These are phyloP conservation scores for Glarea lozoyensis DNA, from an alignment of 495 filamentous ascomycete species.

Conservation along the genomic window DNA sequence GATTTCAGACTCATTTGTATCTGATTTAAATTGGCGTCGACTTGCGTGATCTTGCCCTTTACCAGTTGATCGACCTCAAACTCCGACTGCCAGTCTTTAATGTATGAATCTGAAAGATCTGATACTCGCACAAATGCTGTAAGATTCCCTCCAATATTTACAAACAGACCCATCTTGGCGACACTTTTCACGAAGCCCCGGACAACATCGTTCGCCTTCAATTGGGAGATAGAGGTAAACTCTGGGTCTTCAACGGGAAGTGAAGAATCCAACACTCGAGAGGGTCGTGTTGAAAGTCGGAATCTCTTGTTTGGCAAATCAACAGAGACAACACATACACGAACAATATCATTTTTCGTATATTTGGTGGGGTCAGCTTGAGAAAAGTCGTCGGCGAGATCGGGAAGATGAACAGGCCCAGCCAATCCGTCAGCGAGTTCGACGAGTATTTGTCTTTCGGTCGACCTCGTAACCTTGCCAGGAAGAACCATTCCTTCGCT, in stretches of 20 bases:
- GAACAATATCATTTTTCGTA: slow-evolving; percentile 75
- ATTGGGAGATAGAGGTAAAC: slow-evolving; percentile 53
- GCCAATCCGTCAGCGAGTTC: slow-evolving; percentile 71
- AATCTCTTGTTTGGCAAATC: slow-evolving; percentile 79
- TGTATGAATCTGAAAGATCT: slow-evolving; percentile 79
- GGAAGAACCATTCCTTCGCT: slow-evolving; percentile 71
- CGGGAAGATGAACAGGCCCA: slow-evolving; percentile 64
- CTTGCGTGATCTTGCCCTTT: slow-evolving; percentile 67
- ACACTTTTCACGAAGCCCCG: slow-evolving; percentile 86
- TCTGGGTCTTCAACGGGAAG: slow-evolving; percentile 75
- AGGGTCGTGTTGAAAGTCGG: slow-evolving; percentile 73
- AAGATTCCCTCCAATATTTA: slow-evolving; percentile 69
- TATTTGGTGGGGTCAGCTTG: slow-evolving; percentile 55
- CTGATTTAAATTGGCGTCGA: slow-evolving; percentile 55
- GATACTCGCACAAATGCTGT: slow-evolving; percentile 73
- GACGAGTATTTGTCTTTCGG: slow-evolving; percentile 72
- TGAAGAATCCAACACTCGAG: slow-evolving; percentile 78
- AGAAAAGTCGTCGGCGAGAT: slow-evolving; percentile 79
- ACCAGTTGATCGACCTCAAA: slow-evolving; percentile 84
- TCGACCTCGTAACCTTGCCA: slow-evolving; percentile 75
- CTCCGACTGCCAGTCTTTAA: slow-evolving; percentile 92
- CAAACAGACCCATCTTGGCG: slow-evolving; percentile 77
- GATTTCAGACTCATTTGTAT: slow-evolving; percentile 80
- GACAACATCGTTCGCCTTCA: slow-evolving; percentile 71
- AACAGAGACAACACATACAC: slow-evolving; percentile 70